phyloP scores from a whole-genome alignment of 1,139 yeast genomes.

The Blastobotrys illinoisensis region DNA sequence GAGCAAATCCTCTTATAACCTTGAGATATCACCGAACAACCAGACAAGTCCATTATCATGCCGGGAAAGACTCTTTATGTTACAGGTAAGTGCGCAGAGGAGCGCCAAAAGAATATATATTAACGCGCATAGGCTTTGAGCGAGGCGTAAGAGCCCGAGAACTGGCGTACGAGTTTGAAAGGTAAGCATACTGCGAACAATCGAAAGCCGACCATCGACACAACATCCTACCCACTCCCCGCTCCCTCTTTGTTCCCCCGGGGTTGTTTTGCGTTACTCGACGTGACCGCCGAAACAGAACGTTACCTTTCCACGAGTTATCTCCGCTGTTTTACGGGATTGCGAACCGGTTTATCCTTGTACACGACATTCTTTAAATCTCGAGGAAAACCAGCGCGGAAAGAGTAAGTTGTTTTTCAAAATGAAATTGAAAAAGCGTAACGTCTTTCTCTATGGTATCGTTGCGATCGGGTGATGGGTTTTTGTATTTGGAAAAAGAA shows the following conservation, averaged over 20 bases:
- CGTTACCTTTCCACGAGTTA: neutral
- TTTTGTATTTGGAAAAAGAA: neutral
- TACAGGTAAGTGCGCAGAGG: constrained; percentile 34
- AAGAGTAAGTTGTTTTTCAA: neutral
- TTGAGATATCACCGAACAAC: neutral
- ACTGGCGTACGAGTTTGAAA: constrained; percentile 63
- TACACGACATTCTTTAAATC: neutral
- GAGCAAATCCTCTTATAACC: neutral
- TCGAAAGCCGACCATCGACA: neutral
- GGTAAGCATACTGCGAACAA: constrained; percentile 39
- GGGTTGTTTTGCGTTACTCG: constrained; percentile 8
- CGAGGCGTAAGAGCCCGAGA: constrained; percentile 59
- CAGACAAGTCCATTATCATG: constrained; percentile 3
- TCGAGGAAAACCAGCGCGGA: neutral
- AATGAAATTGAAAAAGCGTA: neutral
- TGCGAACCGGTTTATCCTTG: neutral
- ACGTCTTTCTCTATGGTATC: neutral
- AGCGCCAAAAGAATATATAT: neutral
- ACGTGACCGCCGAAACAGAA: neutral
- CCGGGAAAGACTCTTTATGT: constrained; percentile 48
- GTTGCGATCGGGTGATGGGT: neutral
- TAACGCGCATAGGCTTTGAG: constrained; percentile 42
- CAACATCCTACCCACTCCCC: constrained; percentile 19
- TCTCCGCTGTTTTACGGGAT: neutral
- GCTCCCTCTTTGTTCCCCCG: constrained; percentile 7